Evolutionary conservation across 495 filamentous ascomycete species (phyloP).

Genomic region (Polyplosphaeria fusca): DNA sequence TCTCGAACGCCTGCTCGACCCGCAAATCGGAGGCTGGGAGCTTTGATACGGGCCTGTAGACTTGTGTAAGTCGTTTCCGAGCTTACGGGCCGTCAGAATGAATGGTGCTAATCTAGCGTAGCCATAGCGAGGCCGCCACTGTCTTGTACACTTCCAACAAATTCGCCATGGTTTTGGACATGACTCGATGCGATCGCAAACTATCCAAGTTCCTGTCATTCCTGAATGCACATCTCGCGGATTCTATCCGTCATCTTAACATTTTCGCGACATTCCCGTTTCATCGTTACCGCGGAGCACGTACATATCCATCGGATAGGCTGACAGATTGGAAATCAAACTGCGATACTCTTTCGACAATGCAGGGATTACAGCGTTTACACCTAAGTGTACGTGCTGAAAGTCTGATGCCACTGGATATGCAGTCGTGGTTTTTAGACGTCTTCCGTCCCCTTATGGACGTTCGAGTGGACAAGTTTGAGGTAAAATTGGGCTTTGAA

Average conservation of each 20-base stretch:
- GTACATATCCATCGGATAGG: background rate
- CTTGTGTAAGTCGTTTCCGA: too few relatives aligned
- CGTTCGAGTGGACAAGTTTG: background rate
- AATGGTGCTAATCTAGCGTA: background rate
- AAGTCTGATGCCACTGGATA: background rate
- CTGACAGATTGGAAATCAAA: background rate
- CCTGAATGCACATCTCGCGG: background rate
- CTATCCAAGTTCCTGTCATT: background rate
- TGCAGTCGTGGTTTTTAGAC: background rate
- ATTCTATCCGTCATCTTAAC: background rate
- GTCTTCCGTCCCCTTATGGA: background rate
- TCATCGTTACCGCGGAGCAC: background rate
- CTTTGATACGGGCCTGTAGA: too few relatives aligned
- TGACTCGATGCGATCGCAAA: background rate
- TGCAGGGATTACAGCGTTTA: background rate
- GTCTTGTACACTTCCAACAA: background rate
- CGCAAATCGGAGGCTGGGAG: too few relatives aligned
- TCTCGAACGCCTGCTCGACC: too few relatives aligned
- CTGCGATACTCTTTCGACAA: background rate
- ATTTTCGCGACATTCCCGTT: background rate
- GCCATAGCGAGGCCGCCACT: background rate
- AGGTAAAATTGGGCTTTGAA: background rate
- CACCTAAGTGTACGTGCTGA: background rate
- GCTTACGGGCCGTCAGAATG: too few relatives aligned
- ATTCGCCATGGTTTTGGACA: background rate